Evolutionary conservation across 1,284 basidiomycete species (phyloP), one percentile per base, ranked within the genome.

Genomic region (Lignosus rhinocerotis): DNA sequence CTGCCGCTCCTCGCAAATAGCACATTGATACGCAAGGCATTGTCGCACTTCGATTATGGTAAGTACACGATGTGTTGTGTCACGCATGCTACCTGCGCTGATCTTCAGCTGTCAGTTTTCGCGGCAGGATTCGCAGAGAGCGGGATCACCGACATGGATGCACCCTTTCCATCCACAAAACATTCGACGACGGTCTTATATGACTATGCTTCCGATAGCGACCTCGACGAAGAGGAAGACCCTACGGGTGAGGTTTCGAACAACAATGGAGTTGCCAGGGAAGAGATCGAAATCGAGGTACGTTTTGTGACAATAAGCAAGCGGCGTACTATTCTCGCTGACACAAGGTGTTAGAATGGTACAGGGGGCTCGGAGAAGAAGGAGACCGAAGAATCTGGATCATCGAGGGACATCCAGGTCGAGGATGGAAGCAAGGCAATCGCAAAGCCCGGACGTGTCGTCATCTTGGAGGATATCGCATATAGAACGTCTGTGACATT

Each of bases 121-220:
- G 38, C 43, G 0, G 48, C 55, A 3, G 60, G 57, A 2, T 69
- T 64, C 33, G 36, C 52, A 1, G 69, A 69, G 21, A 54, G 63
- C 21, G 51, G 36, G n/a, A 16, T 59, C 6, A 19, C 43, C 0
- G 55, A 63, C 36, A 51, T 65, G 36, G 50, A 66, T 21, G 64
- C 49, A 1, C 53, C 51, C 0, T 64, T 59, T 32, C 66, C 67
- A 0, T 25, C 41, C 2, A 33, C 49, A 7, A 49, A 59, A 1
- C n/a, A 41, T 1, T 2, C 53, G 3, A 53, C 16, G 3, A 58
- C 58, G 1, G 32, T 49, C 6, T 39, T 53, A 10, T 67, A 67
- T 33, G 66, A 61, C 25, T 69, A 69, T 50, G 39, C 44, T 14
- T 60, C 47, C 5, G 69, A 70, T 46, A 70, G 69, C 45, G 69